A percentile compares a stretch with the other conserved stretches of the same genome.
Conservation (phyloP, 305 asterid genomes). For the Solanum hybrid region DNA sequence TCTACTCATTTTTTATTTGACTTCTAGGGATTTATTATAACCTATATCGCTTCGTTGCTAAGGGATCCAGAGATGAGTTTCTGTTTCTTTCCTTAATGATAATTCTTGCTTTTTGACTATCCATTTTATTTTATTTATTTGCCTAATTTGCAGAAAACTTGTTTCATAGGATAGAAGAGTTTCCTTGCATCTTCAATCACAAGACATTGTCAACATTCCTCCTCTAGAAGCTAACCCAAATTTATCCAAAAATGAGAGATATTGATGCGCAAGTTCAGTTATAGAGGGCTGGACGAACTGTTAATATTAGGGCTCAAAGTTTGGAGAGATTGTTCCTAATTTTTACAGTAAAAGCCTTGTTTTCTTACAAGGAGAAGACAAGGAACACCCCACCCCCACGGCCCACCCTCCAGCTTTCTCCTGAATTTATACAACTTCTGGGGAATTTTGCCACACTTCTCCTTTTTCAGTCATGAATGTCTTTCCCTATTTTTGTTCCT, state of each 20-base stretch:
- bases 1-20: neutral
- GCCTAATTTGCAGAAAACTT: neutral
- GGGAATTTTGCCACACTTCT: neutral
- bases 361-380: neutral
- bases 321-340: neutral
- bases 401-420: neutral
- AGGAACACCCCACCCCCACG: neutral
- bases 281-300: neutral
- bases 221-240: neutral
- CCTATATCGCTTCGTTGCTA: neutral
- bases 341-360: neutral
- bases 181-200: neutral
- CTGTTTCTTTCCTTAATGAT: neutral
- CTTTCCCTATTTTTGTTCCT: neutral
- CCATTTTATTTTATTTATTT: neutral
- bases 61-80: neutral
- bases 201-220: neutral
- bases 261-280: neutral
- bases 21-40: neutral
- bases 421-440: neutral
- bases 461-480: neutral
- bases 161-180: neutral
- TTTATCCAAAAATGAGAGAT: neutral
- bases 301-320: neutral
- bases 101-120: neutral